phyloP scores from a whole-genome alignment of 768 basidiomycete genomes.

The Tulasnella sp. region DNA sequence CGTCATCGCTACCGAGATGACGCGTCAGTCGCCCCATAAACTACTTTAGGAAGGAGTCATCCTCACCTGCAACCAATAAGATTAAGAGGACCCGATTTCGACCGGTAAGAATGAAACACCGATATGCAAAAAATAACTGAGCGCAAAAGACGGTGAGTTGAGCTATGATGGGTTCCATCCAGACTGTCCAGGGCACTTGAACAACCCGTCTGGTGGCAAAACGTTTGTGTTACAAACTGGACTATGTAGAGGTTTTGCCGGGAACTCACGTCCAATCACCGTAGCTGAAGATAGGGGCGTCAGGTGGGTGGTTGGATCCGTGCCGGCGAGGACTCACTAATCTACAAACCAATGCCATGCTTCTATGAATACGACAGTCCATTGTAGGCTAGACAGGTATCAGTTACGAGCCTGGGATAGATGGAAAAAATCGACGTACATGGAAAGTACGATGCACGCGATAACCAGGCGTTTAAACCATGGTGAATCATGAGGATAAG shows the following conservation, averaged over 20 bases:
- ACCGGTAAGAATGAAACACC: not conserved
- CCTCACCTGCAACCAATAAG: not conserved
- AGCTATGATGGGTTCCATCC: not conserved
- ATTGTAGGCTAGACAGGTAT: not conserved
- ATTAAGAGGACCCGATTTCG: not conserved
- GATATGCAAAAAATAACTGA: constrained; percentile 2
- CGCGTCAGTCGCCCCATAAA: not conserved
- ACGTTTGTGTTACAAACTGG: not conserved
- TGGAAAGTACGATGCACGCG: not conserved
- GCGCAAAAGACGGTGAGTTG: not conserved
- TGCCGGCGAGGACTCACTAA: not conserved
- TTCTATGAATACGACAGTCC: not conserved
- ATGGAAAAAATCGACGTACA: not conserved
- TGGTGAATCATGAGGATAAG: not conserved
- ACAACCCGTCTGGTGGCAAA: not conserved
- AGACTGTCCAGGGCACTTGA: not conserved
- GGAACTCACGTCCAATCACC: not conserved
- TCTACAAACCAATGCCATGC: not conserved
- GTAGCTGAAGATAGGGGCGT: not conserved
- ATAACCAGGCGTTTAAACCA: not conserved
- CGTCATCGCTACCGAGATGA: not conserved
- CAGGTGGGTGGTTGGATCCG: too few species aligned
- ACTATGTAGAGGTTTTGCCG: not conserved
- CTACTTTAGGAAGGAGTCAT: not conserved
- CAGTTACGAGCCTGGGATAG: not conserved